These are phyloP conservation scores for Fusarium floridanum DNA, from an alignment of 2,329 filamentous ascomycete species.

Conservation along the genomic window DNA sequence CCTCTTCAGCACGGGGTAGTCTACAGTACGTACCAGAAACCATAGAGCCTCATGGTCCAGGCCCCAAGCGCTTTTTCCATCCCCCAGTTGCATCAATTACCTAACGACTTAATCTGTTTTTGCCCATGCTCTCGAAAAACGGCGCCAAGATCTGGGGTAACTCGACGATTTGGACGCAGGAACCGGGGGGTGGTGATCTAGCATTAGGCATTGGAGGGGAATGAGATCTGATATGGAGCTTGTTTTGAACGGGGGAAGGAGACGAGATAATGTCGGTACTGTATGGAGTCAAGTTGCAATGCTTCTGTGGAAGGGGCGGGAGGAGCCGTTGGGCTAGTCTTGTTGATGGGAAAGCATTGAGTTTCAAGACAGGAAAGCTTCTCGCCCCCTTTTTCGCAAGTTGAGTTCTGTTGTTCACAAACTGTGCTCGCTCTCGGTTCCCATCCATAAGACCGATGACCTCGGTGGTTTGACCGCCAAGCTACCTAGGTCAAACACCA, in stretches of 20 bases:
- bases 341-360: background rate
- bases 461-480: background rate
- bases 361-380: background rate
- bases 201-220: background rate
- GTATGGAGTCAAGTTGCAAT: background rate
- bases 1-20: background rate
- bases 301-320: slow-evolving; percentile 19
- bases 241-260: background rate
- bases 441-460: background rate
- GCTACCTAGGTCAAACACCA: background rate
- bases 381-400: background rate
- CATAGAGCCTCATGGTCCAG: background rate
- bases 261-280: background rate
- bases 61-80: background rate
- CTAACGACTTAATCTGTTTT: slow-evolving; percentile 23
- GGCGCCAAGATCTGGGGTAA: slow-evolving; percentile 29
- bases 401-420: background rate
- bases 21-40: background rate
- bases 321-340: slow-evolving; percentile 32
- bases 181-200: background rate
- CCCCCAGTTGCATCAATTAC: slow-evolving; percentile 17
- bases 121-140: slow-evolving; percentile 6
- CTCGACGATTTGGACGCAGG: background rate
- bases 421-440: background rate
- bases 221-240: background rate